Evolutionary conservation across 2,329 filamentous ascomycete genomes (phyloP), one percentile per base, ranked within the genome.

Genomic region (Gaeumannomyces tritici): DNA sequence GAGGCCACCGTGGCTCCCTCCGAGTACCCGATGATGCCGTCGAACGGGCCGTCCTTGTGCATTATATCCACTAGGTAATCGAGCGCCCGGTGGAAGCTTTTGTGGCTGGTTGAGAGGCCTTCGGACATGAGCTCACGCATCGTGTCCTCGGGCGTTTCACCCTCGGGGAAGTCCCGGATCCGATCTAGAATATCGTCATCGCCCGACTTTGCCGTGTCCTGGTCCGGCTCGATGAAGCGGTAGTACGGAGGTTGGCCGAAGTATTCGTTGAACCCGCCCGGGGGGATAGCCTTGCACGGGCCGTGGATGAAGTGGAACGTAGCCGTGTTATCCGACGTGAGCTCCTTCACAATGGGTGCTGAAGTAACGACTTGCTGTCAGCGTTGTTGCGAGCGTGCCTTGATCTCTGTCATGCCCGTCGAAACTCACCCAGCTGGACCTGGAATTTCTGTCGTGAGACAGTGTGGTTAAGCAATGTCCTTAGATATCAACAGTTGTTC

Each of bases 11-110:
- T 80, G 1, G 84, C 83, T 3, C 84, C 84, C 68, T 87, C 83
- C 0, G 83, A 85, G 66, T 86, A 87, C 0, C 84, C 84, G n/a
- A 87, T 75, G 55, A 87, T 79, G 2, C 80, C 83, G 63, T 81
- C 78, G 63, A 83, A 76, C 1, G 76, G 75, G 0, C 76, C 75
- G 2, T 74, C 69, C 51, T 78, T 73, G 21, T 81, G 75, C 66
- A 84, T 73, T 6, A 79, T 76, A 9, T 76, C 68, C 65, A 78
- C 71, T 2, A 82, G 69, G 59, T 72, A 77, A 62, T 76, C 71
- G 62, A 79, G 72, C 2, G 77, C 76, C 26, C 71, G 70, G 61
- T 73, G 71, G 24, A 75, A 77, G 66, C 75, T 78, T 54, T 65
- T 63, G 62, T 71, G 69, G 9, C 69, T 67, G 27, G 68, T 67